These are phyloP conservation scores for Cicer chorassanicum DNA, from an alignment of 306 rosid species.

Conservation along the genomic window DNA sequence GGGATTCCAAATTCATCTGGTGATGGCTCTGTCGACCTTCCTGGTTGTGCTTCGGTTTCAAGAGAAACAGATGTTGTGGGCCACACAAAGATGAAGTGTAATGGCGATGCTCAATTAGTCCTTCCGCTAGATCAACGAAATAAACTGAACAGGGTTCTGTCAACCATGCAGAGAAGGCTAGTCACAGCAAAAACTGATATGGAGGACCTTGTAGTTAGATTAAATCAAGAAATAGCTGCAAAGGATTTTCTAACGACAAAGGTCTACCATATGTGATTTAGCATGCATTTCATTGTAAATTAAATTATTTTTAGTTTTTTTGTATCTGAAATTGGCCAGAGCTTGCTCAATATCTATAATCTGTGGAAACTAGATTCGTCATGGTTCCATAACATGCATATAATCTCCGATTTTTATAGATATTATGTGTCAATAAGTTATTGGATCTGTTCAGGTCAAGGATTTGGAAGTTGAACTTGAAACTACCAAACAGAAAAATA, in stretches of 20 bases:
- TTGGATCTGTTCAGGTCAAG: conserved; percentile 78
- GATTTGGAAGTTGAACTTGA: conserved; percentile 97
- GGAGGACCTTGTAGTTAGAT: conserved; percentile 96
- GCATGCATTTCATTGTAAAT: conserved; percentile 33
- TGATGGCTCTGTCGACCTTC: conserved; percentile 68
- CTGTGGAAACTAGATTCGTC: conserved; percentile 16
- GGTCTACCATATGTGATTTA: conserved; percentile 55
- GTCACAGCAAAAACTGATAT: conserved; percentile 87
- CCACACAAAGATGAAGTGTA: conserved; percentile 55
- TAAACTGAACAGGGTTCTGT: conserved; percentile 85
- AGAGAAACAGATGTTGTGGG: conserved; percentile 59
- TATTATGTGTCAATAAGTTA: conserved; percentile 30
- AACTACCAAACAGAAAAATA: conserved; percentile 74
- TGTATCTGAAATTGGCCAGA: conserved; percentile 33
- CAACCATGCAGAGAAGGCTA: conserved; percentile 89
- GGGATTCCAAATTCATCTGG: conserved; percentile 76
- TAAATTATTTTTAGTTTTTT: conserved; percentile 19
- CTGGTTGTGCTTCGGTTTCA: conserved; percentile 65
- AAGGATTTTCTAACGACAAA: conserved; percentile 92
- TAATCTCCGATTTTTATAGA: conserved; percentile 21
- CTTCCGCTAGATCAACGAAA: conserved; percentile 89
- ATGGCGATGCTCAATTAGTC: conserved; percentile 72
- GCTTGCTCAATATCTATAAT: conserved; percentile 22
- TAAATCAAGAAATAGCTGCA: conserved; percentile 93
- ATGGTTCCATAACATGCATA: conserved; percentile 24